Base-by-base conservation (phyloP, 441 rosid genomes). In the Adansonia grandidieri region DNA sequence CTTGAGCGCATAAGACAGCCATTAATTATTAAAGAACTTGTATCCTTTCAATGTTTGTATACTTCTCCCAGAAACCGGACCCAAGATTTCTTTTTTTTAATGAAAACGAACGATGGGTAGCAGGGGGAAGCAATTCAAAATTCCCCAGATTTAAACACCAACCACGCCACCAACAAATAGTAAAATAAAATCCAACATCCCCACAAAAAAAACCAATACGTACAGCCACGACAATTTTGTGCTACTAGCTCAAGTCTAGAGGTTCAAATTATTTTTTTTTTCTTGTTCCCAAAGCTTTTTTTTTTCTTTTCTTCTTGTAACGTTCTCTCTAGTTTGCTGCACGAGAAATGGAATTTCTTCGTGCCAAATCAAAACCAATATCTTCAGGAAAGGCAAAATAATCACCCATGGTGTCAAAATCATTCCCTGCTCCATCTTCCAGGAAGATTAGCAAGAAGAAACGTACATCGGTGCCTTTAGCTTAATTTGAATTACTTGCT, bases 121-220 rank as follows among this genome's bases (percentile, higher is more conserved):
- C 87, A 60, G 73, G 73, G 85, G 80, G 79, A 74, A 79, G 61
- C 5, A 44, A 62, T 71, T 57, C 58, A 81, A 86, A 81, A 69
- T 64, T 60, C 66, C 82, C 85, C 81, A 44, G 19, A 17, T 57
- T 4, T 47, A 24, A 79, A 44, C 56, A 75, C 74, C 51, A 81
- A 71, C 24, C 22, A 77, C 19, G 45, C 73, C 71, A 79, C 73
- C 77, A 60, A 37, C 22, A 47, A 69, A 72, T 20, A 51, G 62
- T 10, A 20, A 65, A 45, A 19, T 8, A 72, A 32, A 66, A 78
- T 76, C 57, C 57, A 72, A 58, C 45, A 60, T 56, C 47, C 53
- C 74, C 47, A 58, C 15, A 17, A 53, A 53, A 53, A 51, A 14
- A 71, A 17, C 69, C 75, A 75, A 71, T 61, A 57, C 5, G 10